These are phyloP conservation scores for Naganishia randhawae DNA, from an alignment of 768 basidiomycete genomes.

Conservation along the genomic window DNA sequence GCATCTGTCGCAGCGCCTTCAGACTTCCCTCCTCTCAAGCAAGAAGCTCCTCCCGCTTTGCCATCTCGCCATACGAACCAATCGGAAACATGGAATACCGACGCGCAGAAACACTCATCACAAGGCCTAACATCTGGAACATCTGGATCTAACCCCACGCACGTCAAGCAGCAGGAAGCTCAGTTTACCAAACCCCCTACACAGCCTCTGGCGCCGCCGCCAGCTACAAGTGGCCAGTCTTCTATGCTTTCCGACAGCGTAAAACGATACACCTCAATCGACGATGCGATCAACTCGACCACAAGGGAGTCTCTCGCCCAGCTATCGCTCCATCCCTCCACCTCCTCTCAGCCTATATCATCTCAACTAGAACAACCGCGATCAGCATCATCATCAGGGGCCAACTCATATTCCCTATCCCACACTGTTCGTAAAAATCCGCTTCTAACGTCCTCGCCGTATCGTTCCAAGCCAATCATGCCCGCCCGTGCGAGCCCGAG, in stretches of 20 bases:
- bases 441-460: background rate
- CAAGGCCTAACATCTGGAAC: background rate
- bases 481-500: conserved; percentile 5
- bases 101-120: background rate
- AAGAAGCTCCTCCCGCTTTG: background rate
- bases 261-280: background rate
- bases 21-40: background rate
- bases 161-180: background rate
- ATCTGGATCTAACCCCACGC: background rate
- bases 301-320: background rate
- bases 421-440: background rate
- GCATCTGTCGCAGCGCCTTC: too few species aligned
- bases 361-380: background rate
- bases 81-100: background rate
- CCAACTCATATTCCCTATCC: background rate
- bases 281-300: background rate
- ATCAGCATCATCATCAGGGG: background rate
- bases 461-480: conserved; percentile 22
- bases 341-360: background rate
- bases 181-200: background rate
- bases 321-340: background rate
- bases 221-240: background rate
- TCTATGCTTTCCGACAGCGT: background rate
- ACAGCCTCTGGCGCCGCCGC: background rate
- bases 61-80: background rate